phyloP scores from a whole-genome alignment of 164 flowering plant species.

The Brasenia schreberi region DNA sequence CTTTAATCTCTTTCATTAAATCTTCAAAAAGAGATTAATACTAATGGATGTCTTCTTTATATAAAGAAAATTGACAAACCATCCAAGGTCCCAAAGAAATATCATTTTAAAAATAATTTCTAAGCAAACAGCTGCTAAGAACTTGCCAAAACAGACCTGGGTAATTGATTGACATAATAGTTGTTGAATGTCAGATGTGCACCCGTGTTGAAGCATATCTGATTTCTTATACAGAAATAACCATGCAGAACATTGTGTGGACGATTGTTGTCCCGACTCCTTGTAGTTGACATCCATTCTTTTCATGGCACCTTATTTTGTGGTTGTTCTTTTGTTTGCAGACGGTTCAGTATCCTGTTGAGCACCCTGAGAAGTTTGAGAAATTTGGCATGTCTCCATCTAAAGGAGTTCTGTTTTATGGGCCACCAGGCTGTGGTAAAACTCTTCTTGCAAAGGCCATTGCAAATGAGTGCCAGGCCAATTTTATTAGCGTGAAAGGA shows the following conservation, averaged over 20 bases:
- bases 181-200: neutral
- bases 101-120: no score
- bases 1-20: neutral
- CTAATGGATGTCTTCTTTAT: neutral
- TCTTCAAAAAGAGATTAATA: neutral
- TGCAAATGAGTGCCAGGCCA: slow-evolving; percentile 67
- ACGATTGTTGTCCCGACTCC: no score
- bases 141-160: no score
- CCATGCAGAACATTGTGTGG: no score
- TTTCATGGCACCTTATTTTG: no score
- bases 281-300: no score
- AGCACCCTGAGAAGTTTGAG: slow-evolving; percentile 71
- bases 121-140: no score
- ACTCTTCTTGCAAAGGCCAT: slow-evolving; percentile 65
- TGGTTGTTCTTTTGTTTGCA: slow-evolving; percentile 8
- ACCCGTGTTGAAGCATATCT: no score
- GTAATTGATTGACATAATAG: no score
- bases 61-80: no score
- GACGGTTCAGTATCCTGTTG: slow-evolving; percentile 78
- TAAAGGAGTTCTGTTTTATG: slow-evolving; percentile 61
- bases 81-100: no score
- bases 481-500: slow-evolving; percentile 61
- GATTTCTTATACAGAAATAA: no score
- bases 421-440: slow-evolving; percentile 70
- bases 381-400: slow-evolving; percentile 78